Percentiles rank a stretch among this genome's conserved stretches.
Conservation (phyloP, 2,329 filamentous ascomycete genomes). For the Daldinia sp. region DNA sequence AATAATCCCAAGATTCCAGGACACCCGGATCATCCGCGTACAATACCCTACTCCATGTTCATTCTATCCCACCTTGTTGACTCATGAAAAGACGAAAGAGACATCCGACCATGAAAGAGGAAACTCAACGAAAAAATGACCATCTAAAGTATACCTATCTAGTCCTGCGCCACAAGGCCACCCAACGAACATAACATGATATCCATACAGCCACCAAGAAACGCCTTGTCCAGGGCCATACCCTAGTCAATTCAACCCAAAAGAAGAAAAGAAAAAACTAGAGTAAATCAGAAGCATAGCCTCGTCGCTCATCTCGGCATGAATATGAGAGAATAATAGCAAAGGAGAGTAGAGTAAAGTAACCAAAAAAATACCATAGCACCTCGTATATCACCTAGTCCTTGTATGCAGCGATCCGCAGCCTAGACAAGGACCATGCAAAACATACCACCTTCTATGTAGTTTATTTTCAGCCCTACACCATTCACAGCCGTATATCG, state of each 20-base stretch:
- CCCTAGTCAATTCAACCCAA: neutral
- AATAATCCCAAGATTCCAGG: neutral
- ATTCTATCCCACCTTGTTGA: constrained; percentile 2
- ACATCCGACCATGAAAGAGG: neutral
- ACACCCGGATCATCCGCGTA: neutral
- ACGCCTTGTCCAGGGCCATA: constrained; percentile 7
- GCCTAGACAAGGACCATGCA: constrained; percentile 1
- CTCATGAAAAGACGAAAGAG: constrained; percentile 4
- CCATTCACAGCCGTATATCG: constrained; percentile 18
- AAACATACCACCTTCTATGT: constrained; percentile 22
- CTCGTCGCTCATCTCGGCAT: constrained; percentile 20
- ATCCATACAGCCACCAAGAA: constrained; percentile 8
- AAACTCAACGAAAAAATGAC: constrained; percentile 3
- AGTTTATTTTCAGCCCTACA: constrained; percentile 26
- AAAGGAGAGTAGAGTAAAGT: neutral
- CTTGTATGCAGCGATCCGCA: constrained; percentile 22
- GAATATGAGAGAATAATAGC: neutral
- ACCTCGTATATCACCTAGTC: constrained; percentile 6
- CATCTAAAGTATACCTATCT: constrained; percentile 19
- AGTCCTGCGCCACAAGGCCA: constrained; percentile 3
- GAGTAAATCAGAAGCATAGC: constrained; percentile 22
- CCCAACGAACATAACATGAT: constrained; percentile 10
- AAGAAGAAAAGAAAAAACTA: neutral
- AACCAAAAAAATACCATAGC: constrained; percentile 5
- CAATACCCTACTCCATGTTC: constrained; percentile 7